These are phyloP conservation scores for Oryza nivara DNA, from an alignment of 176 grass and related monocot species.

Conservation along the genomic window DNA sequence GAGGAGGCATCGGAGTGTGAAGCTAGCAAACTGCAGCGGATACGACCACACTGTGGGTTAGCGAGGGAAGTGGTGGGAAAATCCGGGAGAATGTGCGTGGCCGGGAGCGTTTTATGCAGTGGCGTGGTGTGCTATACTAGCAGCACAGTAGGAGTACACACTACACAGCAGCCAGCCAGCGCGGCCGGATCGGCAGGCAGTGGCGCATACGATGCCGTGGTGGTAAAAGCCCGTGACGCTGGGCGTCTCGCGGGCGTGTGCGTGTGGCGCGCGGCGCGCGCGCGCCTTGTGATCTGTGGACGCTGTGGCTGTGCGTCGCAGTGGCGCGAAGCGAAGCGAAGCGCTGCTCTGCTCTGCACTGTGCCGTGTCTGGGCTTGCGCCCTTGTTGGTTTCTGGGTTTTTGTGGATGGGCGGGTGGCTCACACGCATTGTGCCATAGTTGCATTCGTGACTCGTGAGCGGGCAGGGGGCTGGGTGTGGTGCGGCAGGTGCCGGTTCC, in stretches of 20 bases:
- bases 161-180: too few relatives aligned
- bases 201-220: background rate
- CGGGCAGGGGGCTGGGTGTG: background rate
- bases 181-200: background rate
- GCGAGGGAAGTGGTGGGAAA: background rate
- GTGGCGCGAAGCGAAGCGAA: background rate
- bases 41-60: background rate
- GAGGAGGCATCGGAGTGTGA: conserved; percentile 25
- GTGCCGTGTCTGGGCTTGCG: background rate
- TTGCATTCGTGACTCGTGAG: background rate
- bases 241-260: background rate
- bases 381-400: background rate
- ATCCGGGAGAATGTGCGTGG: conserved; percentile 1
- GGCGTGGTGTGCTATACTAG: background rate
- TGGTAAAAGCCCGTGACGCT: background rate
- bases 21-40: background rate
- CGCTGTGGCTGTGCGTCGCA: background rate
- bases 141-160: too few relatives aligned
- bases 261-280: too few relatives aligned
- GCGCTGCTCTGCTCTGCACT: background rate
- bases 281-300: background rate
- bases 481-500: background rate
- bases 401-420: background rate
- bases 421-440: background rate
- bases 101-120: conserved; percentile 35